Base-by-base conservation (phyloP, 352 stramenopile genomes). In the Stramenopiles sp. region DNA sequence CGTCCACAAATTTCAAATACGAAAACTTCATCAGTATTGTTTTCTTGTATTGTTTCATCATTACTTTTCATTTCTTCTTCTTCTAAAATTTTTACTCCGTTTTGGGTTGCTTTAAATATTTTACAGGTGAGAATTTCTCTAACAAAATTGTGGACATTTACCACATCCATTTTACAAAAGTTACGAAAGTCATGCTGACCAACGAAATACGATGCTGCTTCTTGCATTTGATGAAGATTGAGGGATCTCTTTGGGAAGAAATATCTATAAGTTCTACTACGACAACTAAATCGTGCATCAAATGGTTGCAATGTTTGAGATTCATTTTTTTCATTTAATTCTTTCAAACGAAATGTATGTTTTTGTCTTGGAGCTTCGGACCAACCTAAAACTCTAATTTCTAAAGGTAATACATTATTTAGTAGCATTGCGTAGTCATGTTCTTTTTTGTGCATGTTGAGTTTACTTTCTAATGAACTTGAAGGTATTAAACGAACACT, bases 101-200 rank as follows among this genome's bases (percentile, higher is more conserved):
- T 17, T 10, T 12, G 20, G 20, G 12, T 18, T 10, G 22, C 12
- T 18, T 12, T 12, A 17, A 23, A 20, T 10, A 39, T 17, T 23
- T 39, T 22, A 17, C 8, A 39, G 35, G 35, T 23, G 12, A 42
- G 29, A 21, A 81, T 66, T 23, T 53, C 52, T 19, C 83, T 63
- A 51, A 72, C 60, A 57, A 87, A 97, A 47, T 85, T 90, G 36
- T 74, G 75, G 19, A 91, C 83, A 42, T 86, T 88, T 41, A 59
- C 61, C 3, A 74, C 63, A 57, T 97, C 79, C 54, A 96, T 93
- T 48, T 92, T 92, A 50, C 80, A 95, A 44, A 98, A 87, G 50
- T 98, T 96, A 37, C 86, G 70, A 55, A 89, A 96, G 56, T 98
- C 86, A 51, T 95, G 77, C 36, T 68, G 60, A 29, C 86, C 86